A percentile compares a stretch with the other conserved stretches of the same genome.
Evolutionary conservation across 768 basidiomycete genomes (phyloP).

Genomic region (Tephrocybe sp.): DNA sequence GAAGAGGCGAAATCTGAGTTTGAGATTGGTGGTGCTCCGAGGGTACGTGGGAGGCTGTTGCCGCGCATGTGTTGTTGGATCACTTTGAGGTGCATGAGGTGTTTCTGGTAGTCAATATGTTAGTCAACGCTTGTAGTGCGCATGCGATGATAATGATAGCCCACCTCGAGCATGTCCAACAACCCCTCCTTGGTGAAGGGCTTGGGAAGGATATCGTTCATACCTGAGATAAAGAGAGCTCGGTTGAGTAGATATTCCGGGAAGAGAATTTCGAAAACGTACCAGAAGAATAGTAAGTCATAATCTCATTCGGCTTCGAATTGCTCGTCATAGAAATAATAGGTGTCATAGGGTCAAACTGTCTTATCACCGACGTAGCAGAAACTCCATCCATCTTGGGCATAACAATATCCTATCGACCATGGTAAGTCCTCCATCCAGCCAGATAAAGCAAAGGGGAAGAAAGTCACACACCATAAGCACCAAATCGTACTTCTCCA

Average conservation of each 20-base stretch:
- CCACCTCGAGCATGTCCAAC: constrained; percentile 87
- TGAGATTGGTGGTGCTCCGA: constrained; percentile 64
- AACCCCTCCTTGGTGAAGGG: constrained; percentile 95
- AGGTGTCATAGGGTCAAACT: constrained; percentile 93
- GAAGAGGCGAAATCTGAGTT: constrained; percentile 54
- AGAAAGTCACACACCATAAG: constrained; percentile 69
- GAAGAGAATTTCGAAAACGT: constrained; percentile 10
- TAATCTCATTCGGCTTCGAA: constrained; percentile 88
- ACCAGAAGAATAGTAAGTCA: constrained; percentile 85
- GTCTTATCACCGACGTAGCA: constrained; percentile 89
- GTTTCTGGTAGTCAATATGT: constrained; percentile 51
- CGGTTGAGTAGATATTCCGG: neutral
- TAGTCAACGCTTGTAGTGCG: neutral
- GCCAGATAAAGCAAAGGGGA: constrained; percentile 4
- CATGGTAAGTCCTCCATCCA: neutral
- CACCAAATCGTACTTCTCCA: constrained; percentile 93
- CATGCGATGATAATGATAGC: neutral
- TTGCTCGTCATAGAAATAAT: constrained; percentile 99
- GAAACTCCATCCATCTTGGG: constrained; percentile 83
- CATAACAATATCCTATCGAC: constrained; percentile 87
- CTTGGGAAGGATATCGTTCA: constrained; percentile 97
- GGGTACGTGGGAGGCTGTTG: constrained; percentile 48
- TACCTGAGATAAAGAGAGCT: constrained; percentile 42
- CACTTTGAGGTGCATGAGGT: constrained; percentile 81
- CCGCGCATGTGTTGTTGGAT: constrained; percentile 72